phyloP scores from a whole-genome alignment of 805 yeast species.

The Suhomyces prunicola region DNA sequence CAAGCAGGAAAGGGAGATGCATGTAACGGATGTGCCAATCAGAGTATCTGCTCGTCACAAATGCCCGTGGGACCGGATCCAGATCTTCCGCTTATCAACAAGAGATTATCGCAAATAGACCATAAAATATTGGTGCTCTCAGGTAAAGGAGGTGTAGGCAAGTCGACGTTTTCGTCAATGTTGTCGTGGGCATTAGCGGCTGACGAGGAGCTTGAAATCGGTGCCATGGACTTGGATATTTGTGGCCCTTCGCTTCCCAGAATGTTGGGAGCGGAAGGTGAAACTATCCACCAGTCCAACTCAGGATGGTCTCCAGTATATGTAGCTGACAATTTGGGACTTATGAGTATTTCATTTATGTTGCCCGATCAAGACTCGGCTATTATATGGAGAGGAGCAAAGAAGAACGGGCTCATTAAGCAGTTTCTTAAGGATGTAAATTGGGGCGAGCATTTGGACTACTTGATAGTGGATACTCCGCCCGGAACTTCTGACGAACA shows the following conservation, averaged over 20 bases:
- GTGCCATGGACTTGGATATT: conserved; percentile 95
- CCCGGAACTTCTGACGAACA: conserved; percentile 99
- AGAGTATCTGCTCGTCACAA: conserved; percentile 77
- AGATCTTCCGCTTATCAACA: conserved; percentile 73
- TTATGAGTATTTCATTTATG: conserved; percentile 95
- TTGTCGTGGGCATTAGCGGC: conserved; percentile 95
- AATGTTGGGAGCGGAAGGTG: conserved; percentile 90
- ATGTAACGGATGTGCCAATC: conserved; percentile 92
- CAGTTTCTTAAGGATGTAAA: conserved; percentile 92
- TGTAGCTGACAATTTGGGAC: conserved; percentile 89
- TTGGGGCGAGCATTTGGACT: conserved; percentile 84
- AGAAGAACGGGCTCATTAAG: conserved; percentile 88
- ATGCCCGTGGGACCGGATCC: conserved; percentile 95
- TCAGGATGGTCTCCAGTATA: conserved; percentile 97
- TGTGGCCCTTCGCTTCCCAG: conserved; percentile 97
- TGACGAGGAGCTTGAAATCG: conserved; percentile 74
- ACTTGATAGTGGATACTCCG: conserved; percentile 90
- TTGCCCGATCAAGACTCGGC: conserved; percentile 92
- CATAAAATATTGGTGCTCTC: conserved; percentile 80
- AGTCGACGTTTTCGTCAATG: conserved; percentile 93
- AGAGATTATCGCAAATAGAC: conserved; percentile 57
- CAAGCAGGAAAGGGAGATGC: conserved; percentile 92
- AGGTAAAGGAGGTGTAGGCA: conserved; percentile 96
- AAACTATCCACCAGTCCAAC: conserved; percentile 81
- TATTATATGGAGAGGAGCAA: conserved; percentile 96